phyloP scores from a whole-genome alignment of 805 yeast genomes.

The Komagataella populi region DNA sequence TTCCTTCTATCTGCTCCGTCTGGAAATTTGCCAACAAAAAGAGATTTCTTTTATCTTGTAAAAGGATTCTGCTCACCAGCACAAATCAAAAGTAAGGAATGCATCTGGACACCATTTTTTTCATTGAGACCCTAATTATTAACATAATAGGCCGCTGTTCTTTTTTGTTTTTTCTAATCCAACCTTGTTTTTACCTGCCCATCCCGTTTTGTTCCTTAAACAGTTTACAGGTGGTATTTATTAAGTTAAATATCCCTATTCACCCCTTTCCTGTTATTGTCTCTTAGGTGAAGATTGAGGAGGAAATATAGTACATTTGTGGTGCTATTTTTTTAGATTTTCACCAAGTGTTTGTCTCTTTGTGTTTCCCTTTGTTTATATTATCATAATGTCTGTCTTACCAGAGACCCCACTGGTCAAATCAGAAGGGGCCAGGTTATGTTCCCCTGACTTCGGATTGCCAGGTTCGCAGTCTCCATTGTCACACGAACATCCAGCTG shows the following conservation, averaged over 20 bases:
- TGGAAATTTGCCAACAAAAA: not conserved
- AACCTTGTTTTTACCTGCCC: slow-evolving; percentile 1
- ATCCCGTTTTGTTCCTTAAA: not conserved
- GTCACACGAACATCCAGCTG: not conserved
- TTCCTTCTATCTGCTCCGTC: not conserved
- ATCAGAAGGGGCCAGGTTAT: not conserved
- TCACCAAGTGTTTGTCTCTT: slow-evolving; percentile 1
- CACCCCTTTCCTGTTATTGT: not conserved
- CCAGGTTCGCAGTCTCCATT: not conserved
- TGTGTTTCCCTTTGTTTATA: not conserved
- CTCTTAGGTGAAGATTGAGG: not conserved
- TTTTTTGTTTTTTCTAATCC: slow-evolving; percentile 1
- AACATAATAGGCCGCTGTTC: slow-evolving; percentile 1
- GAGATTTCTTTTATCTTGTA: not conserved
- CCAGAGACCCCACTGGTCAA: not conserved
- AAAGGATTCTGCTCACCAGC: not conserved
- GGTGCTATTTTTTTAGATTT: slow-evolving; percentile 6
- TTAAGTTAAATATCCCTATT: slow-evolving; percentile 7
- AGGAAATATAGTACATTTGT: not conserved
- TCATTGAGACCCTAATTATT: not conserved
- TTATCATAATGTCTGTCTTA: not conserved
- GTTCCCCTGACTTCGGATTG: not conserved
- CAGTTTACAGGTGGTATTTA: slow-evolving; percentile 5
- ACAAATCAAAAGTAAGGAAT: not conserved
- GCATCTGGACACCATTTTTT: not conserved